Percentiles rank a stretch among this genome's conserved stretches.
Conservation (phyloP, 208 protist species). For the Leishmania tarentolae region DNA sequence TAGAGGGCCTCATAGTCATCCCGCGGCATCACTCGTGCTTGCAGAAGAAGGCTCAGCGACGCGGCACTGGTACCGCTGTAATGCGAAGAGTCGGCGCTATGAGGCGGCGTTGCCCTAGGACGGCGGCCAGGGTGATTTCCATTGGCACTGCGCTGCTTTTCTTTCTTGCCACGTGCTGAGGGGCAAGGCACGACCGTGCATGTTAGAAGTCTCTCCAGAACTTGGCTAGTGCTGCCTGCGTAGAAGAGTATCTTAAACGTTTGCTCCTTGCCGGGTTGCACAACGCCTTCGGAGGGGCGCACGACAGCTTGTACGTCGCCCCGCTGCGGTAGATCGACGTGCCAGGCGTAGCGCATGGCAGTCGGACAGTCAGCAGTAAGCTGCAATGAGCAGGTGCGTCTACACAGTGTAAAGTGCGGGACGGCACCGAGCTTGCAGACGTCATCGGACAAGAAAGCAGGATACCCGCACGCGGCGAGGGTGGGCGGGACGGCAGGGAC, state of each 20-base stretch:
- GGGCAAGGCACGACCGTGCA: constrained; percentile 64
- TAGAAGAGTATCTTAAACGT: constrained; percentile 66
- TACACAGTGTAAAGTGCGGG: constrained; percentile 84
- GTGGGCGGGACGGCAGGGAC: constrained; percentile 42
- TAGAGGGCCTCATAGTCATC: constrained; percentile 70
- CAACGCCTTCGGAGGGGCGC: constrained; percentile 45
- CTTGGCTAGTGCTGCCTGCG: constrained; percentile 78
- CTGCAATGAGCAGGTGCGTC: constrained; percentile 64
- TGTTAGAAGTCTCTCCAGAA: constrained; percentile 63
- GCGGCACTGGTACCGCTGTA: neutral
- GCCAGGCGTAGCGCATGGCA: constrained; percentile 28
- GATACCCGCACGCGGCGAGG: constrained; percentile 17
- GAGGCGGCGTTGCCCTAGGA: constrained; percentile 1
- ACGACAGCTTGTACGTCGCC: constrained; percentile 64
- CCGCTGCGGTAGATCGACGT: constrained; percentile 35
- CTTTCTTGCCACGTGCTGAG: constrained; percentile 9
- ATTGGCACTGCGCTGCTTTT: constrained; percentile 9
- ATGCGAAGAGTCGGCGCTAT: neutral
- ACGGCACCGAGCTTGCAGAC: constrained; percentile 71
- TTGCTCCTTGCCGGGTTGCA: constrained; percentile 53
- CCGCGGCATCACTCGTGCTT: constrained; percentile 76
- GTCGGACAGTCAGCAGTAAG: constrained; percentile 15
- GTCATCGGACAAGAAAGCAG: constrained; percentile 74
- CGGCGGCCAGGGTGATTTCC: neutral
- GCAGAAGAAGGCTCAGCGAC: constrained; percentile 73